Evolutionary conservation across 2,329 filamentous ascomycete genomes (phyloP), one percentile per base, ranked within the genome.

Genomic region (Beauveria pseudobassiana): DNA sequence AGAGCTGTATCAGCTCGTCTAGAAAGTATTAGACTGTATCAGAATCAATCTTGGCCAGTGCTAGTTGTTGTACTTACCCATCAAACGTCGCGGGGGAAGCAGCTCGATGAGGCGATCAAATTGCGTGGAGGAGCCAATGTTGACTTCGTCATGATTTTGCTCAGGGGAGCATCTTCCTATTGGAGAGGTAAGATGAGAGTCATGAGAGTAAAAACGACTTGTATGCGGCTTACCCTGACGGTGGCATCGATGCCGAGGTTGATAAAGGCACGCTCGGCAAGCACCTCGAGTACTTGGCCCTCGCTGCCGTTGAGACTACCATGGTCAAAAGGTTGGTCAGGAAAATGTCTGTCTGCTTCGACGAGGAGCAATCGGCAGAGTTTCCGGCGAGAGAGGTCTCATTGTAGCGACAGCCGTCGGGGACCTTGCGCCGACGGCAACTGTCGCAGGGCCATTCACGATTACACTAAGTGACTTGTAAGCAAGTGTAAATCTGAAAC

Each of bases 361-460:
- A 26, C 34, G 20, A 22, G 18, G 22, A 20, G 20, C 53, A 28
- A 38, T 59, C 24, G 24, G 63, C 56, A 40, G 59, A 48, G 26
- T 66, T 63, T 5, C 57, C 34, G n/a, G 61, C 26, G n/a, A 53
- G 8, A 1, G 38, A 63, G 10, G 63, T 56, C 43, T 65, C 63
- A 59, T 62, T 67, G 58, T 71, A 73, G 38, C 64, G 66, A 56
- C 71, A 73, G 53, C 68, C 65, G 26, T 69, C 66, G 26, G 69
- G 67, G 10, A 72, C 68, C 63, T 70, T 71, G 55, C 71, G 70
- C 18, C 68, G 68, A 46, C 69, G 66, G 52, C 71, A 73, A 48
- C 71, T 69, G 62, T 71, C 67, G 64, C 71, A 73, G 12, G 71
- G 71, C 69, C 70, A 73, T 64, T 71, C 67, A 3, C 70, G 69